Percentiles rank a stretch among this genome's conserved stretches.
These are phyloP conservation scores for Dendrobium officinale DNA, from an alignment of 106 monocot species.

Conservation along the genomic window DNA sequence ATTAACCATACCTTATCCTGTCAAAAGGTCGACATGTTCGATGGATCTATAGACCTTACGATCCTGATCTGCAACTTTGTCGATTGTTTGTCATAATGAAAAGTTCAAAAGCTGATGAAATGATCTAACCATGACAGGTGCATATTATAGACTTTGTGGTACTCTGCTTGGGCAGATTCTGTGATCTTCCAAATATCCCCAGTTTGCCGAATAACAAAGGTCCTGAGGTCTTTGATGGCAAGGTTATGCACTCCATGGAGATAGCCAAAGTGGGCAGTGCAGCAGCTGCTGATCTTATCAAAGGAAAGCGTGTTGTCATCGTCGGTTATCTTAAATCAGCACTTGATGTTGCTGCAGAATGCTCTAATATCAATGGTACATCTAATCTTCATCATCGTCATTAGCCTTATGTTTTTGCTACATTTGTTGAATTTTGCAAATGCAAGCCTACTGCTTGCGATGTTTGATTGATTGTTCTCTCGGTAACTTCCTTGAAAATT, in stretches of 20 bases:
- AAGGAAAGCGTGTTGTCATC: slow-evolving; percentile 46
- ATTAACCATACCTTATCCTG: too few species aligned
- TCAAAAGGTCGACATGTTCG: too few species aligned
- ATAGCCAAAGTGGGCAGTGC: slow-evolving; percentile 34
- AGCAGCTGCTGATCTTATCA: slow-evolving; percentile 18
- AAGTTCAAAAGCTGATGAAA: too few species aligned
- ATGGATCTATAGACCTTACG: too few species aligned
- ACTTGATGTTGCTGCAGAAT: slow-evolving; percentile 46
- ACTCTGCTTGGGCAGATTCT: slow-evolving; percentile 51
- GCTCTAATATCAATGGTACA: slow-evolving; percentile 46
- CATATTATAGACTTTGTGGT: slow-evolving; percentile 42
- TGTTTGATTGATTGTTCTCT: too few species aligned
- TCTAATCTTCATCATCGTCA: not conserved
- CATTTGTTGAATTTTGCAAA: too few species aligned
- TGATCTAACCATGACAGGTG: slow-evolving; percentile 15
- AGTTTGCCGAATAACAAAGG: slow-evolving; percentile 41
- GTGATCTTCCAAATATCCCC: slow-evolving; percentile 46
- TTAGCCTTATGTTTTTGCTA: not conserved
- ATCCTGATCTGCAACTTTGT: too few species aligned
- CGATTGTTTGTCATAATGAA: too few species aligned
- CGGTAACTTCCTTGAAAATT: too few species aligned
- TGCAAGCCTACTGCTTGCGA: too few species aligned
- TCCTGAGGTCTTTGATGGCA: slow-evolving; percentile 45
- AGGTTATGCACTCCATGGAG: slow-evolving; percentile 57
- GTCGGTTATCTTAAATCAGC: slow-evolving; percentile 53